These are phyloP conservation scores for Coffea canephora DNA, from an alignment of 257 asterid species.

Conservation along the genomic window DNA sequence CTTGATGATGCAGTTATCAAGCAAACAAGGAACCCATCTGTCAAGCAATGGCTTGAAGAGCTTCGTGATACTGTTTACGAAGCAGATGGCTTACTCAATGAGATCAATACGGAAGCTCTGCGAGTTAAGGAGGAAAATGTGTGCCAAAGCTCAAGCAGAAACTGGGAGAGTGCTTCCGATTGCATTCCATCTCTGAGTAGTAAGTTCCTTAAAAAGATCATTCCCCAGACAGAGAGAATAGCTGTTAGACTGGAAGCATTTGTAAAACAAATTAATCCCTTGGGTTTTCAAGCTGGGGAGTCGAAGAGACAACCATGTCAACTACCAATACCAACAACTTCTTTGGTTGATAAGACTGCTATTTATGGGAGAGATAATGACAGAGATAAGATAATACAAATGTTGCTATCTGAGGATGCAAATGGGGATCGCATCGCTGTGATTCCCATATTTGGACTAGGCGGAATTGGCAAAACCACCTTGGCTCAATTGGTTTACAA, in stretches of 20 bases:
- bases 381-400: conserved; percentile 10
- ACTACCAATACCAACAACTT: conserved; percentile 11
- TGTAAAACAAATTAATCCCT: neutral
- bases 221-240: conserved; percentile 6
- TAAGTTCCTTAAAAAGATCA: neutral
- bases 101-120: conserved; percentile 19
- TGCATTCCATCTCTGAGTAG: no score
- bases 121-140: conserved; percentile 6
- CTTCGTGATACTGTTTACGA: conserved; percentile 5
- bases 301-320: neutral
- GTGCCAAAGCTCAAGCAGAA: neutral
- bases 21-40: neutral
- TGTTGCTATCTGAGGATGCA: conserved; percentile 4
- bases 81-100: conserved; percentile 20
- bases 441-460: conserved; percentile 23
- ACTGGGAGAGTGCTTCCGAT: neutral
- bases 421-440: neutral
- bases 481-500: conserved; percentile 53
- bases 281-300: neutral
- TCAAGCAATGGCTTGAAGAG: conserved; percentile 17
- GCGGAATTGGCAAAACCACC: conserved; percentile 11
- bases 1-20: conserved; percentile 26
- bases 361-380: conserved; percentile 10
- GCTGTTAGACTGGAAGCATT: conserved; percentile 9
- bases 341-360: conserved; percentile 11